Evolutionary conservation across 768 basidiomycete genomes (phyloP), one percentile per base, ranked within the genome.

Genomic region (Tricholoma hemisulphureum): DNA sequence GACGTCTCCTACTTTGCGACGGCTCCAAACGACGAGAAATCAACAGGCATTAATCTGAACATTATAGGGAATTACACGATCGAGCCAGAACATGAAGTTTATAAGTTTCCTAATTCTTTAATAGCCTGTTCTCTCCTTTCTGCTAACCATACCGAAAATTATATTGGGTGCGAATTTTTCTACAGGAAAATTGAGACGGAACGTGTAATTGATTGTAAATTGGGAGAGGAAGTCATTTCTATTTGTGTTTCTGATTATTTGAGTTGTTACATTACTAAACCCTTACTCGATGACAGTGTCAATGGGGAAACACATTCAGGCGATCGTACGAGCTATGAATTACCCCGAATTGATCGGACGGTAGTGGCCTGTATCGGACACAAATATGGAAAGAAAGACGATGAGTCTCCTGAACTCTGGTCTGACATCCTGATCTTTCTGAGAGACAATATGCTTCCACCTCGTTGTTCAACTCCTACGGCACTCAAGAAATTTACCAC

Each of bases 191-290:
- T n/a, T n/a, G n/a, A n/a, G 37, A 39, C 37, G 18, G 37, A 39
- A 39, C 6, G 18, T n/a, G 18, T 39, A 2, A n/a, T 39, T 18
- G 37, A 39, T 9, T 39, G 37, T 18, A 8, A 39, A 14, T 39
- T n/a, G 37, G 69, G 31, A 50, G 58, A 3, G 34, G 58, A 0
- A 71, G 71, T 10, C 69, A 72, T 56, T 53, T 64, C 35, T 69
- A 69, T 13, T 56, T 63, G 0, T 66, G 73, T 24, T 54, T 66
- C 1, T 63, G 66, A 45, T 3, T 45, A 11, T 23, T 8, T 8
- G 0, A 65, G 63, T 49, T 13, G 16, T 3, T 39, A 57, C 18
- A 56, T 73, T 1, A 11, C 41, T 0, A 64, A 73, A 5, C 57
- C 21, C 11, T 23, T 24, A 13, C n/a, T n/a, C n/a, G 24, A 46